A percentile compares a stretch with the other conserved stretches of the same genome.
Evolutionary conservation across 2,329 filamentous ascomycete species (phyloP).

Genomic region (Emericellopsis cladophorae): DNA sequence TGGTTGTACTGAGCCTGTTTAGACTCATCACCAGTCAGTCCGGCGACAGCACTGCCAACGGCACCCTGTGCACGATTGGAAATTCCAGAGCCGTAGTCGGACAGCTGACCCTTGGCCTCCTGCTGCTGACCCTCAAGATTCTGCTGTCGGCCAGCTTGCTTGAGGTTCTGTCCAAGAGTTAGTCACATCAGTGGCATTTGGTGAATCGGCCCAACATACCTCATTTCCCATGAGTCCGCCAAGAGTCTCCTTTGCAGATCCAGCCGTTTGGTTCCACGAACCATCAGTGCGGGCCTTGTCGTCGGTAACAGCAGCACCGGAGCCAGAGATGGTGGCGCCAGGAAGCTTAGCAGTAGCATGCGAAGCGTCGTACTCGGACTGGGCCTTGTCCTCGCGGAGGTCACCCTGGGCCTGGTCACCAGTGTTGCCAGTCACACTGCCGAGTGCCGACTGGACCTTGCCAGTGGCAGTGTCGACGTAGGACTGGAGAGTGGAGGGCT

Average conservation of each 20-base stretch:
- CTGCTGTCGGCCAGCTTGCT: slow-evolving; percentile 62
- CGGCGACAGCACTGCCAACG: slow-evolving; percentile 58
- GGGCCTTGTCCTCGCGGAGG: slow-evolving; percentile 50
- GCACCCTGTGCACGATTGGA: slow-evolving; percentile 56
- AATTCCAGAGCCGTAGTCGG: slow-evolving; percentile 56
- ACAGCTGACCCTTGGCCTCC: slow-evolving; percentile 73
- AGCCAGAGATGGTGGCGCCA: slow-evolving; percentile 54
- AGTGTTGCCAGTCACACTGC: slow-evolving; percentile 59
- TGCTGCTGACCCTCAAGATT: slow-evolving; percentile 69
- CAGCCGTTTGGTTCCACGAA: slow-evolving; percentile 80
- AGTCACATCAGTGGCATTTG: neutral
- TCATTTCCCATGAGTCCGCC: slow-evolving; percentile 68
- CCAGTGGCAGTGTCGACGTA: slow-evolving; percentile 63
- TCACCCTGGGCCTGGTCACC: slow-evolving; percentile 55
- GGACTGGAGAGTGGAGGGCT: slow-evolving; percentile 65
- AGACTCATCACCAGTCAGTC: slow-evolving; percentile 55
- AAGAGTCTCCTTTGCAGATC: slow-evolving; percentile 68
- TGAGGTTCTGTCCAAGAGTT: slow-evolving; percentile 38
- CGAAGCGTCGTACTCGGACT: slow-evolving; percentile 58
- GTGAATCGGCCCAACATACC: slow-evolving; percentile 22
- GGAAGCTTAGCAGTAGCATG: slow-evolving; percentile 66
- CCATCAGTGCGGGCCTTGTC: slow-evolving; percentile 60
- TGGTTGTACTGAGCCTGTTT: slow-evolving; percentile 53
- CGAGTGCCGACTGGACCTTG: slow-evolving; percentile 58
- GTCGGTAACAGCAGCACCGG: slow-evolving; percentile 60